Base-by-base conservation (phyloP, 176 grass and related monocot genomes). In the maize (Zea mays) region DNA sequence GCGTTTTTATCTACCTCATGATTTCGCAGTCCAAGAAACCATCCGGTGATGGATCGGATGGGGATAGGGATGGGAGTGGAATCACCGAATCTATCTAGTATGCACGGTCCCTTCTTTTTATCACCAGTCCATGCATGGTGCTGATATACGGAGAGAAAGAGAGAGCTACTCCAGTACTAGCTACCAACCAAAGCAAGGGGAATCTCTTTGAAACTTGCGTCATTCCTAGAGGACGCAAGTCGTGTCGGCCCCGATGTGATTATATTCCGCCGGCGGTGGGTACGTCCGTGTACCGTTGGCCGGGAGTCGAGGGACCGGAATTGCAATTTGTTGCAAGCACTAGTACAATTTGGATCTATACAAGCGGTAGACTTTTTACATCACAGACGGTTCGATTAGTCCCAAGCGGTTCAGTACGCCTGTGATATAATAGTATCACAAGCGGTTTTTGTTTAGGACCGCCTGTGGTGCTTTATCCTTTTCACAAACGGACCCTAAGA, bases 171-270 rank as follows among this genome's bases (percentile, higher is more conserved):
- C 27, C 27, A 27, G 27, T 27, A 27, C 27, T 27, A 27, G 27
- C 27, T 27, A 59, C 54, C 13, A 19, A 38, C 41, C 5, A 54
- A 35, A 68, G 81, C 41, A 5, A 75, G 72, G 40, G 71, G 62
- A 83, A 75, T 68, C 72, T 60, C 62, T 50, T 50, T 77, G 40
- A 68, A 58, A 59, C 71, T 46, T 40, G 72, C 72, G 57, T 41
- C 62, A 58, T 83, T 45, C 72, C 40, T 15, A 72, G 37, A 75
- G 19, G 71, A 58, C 71, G 35, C 49, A 75, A 38, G 62, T 75
- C 81, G 16, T 20, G 75, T 77, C 75, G 8, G 78, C 3, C 50
- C 2, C n/a, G 52, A 63, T 63, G 56, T 44, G 69, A 52, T 51
- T 10, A 57, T 57, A 57, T 57, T 57, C 47, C 21, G 27, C 27